Percentiles rank a stretch among this genome's conserved stretches.
Evolutionary conservation across 768 basidiomycete genomes (phyloP).

Genomic region (Suillus lakei): DNA sequence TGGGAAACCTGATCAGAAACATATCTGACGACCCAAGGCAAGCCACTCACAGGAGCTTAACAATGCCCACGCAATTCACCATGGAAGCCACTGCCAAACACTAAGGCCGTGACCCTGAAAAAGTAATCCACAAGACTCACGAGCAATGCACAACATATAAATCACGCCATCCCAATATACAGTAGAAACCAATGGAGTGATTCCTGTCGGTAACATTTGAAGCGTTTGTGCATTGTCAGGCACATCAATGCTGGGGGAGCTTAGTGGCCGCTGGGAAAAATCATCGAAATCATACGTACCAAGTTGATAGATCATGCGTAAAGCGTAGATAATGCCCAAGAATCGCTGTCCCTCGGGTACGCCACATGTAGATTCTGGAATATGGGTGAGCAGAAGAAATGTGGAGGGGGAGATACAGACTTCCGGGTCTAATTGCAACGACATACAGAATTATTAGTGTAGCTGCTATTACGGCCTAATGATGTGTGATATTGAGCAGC

Average conservation of each 20-base stretch:
- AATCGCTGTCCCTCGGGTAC: background rate
- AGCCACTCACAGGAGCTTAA: background rate
- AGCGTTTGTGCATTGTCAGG: background rate
- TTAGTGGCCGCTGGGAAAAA: background rate
- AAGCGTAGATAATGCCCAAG: background rate
- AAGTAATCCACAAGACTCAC: background rate
- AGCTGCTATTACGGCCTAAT: background rate
- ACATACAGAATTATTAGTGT: background rate
- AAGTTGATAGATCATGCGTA: background rate
- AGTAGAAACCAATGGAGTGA: background rate
- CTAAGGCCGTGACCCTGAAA: background rate
- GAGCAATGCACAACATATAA: background rate
- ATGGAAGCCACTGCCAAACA: background rate
- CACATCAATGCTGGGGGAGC: background rate
- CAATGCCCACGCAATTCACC: background rate
- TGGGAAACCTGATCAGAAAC: background rate
- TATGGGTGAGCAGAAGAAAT: background rate
- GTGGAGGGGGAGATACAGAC: background rate
- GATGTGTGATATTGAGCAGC: background rate
- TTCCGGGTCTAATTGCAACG: background rate
- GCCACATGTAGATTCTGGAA: background rate
- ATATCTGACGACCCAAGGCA: background rate
- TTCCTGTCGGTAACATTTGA: background rate
- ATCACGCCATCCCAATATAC: background rate
- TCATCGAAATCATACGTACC: background rate